Conservation (phyloP, 1,139 yeast species). For the Saccharomyces hybrid region DNA sequence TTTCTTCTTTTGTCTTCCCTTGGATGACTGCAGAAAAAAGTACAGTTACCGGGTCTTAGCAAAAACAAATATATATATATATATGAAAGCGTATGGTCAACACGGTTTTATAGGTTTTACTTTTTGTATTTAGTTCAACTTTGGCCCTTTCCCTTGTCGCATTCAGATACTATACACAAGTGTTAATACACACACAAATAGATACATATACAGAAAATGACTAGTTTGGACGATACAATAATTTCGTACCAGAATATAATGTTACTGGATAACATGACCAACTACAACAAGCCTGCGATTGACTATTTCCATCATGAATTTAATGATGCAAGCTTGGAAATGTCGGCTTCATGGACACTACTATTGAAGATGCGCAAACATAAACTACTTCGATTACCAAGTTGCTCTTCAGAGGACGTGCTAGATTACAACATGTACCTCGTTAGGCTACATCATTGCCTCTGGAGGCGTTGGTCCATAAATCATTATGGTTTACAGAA, state of each 20-base stretch:
- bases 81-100: background rate
- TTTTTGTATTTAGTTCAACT: background rate
- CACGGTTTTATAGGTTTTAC: background rate
- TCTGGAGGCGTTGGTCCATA: conserved; percentile 27
- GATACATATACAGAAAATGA: background rate
- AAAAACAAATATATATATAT: no score
- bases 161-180: background rate
- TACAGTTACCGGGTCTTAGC: background rate
- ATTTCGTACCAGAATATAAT: conserved; percentile 18
- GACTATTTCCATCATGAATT: conserved; percentile 20
- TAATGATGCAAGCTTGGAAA: conserved; percentile 10
- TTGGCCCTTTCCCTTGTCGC: background rate
- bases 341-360: conserved; percentile 18
- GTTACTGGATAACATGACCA: conserved; percentile 22
- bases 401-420: conserved; percentile 20
- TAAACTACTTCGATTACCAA: conserved; percentile 19
- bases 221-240: conserved; percentile 15
- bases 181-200: background rate
- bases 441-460: conserved; percentile 20
- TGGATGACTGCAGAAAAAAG: background rate
- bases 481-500: conserved; percentile 11
- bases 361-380: conserved; percentile 18
- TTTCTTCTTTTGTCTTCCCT: background rate
- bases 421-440: conserved; percentile 18
- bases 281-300: conserved; percentile 17